Percentiles rank a stretch among this genome's conserved stretches.
Conservation (phyloP, 371 early-diverging fungal genomes). For the Mortierella sp. region DNA sequence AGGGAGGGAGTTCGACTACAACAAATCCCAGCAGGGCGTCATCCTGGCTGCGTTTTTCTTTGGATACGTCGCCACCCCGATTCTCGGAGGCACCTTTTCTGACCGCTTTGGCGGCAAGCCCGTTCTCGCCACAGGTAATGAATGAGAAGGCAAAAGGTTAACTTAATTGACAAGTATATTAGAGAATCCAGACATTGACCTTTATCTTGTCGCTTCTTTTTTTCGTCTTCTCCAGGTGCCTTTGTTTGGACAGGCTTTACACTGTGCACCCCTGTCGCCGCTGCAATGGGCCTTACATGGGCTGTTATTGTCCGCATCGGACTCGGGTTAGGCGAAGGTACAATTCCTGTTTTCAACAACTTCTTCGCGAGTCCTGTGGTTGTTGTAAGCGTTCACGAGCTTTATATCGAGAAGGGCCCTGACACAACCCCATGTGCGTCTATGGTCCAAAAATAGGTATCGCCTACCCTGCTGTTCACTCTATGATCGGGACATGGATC, state of each 20-base stretch:
- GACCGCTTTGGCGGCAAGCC: slow-evolving; percentile 57
- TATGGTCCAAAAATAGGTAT: slow-evolving; percentile 24
- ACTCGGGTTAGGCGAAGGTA: slow-evolving; percentile 58
- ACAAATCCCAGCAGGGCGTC: slow-evolving; percentile 47
- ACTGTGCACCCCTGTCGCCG: slow-evolving; percentile 45
- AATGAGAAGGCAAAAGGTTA: not conserved
- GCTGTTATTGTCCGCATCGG: slow-evolving; percentile 42
- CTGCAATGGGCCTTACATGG: slow-evolving; percentile 28
- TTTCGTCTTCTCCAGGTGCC: slow-evolving; percentile 29
- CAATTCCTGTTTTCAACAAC: too few species aligned
- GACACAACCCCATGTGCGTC: not conserved
- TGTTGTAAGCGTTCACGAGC: too few species aligned
- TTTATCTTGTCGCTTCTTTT: not conserved
- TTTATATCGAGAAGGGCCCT: not conserved
- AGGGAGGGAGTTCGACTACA: slow-evolving; percentile 39
- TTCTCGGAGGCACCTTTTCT: slow-evolving; percentile 56
- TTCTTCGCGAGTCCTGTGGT: too few species aligned
- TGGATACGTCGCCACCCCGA: slow-evolving; percentile 55
- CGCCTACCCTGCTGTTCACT: slow-evolving; percentile 54
- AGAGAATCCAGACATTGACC: not conserved
- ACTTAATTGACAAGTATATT: too few species aligned
- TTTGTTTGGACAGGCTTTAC: slow-evolving; percentile 52
- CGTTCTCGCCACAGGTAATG: slow-evolving; percentile 49
- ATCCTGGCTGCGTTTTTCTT: slow-evolving; percentile 57
- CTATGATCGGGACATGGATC: slow-evolving; percentile 53